Percentiles rank a stretch among this genome's conserved stretches.
These are phyloP conservation scores for Rasamsonia emersonii DNA, from an alignment of 2,329 filamentous ascomycete genomes.

Conservation along the genomic window DNA sequence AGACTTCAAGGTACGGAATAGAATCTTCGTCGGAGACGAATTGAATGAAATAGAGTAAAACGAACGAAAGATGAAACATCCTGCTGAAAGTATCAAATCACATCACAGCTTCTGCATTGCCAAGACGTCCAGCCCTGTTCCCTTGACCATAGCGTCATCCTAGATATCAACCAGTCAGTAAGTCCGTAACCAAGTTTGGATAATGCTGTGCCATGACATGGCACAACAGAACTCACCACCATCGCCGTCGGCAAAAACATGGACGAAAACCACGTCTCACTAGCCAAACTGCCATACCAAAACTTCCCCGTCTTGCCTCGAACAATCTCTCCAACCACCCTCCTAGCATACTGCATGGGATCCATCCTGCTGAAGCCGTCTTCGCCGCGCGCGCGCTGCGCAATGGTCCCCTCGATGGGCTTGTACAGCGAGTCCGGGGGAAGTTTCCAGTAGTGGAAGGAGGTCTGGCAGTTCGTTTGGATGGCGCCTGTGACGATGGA, in stretches of 20 bases:
- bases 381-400: slow-evolving; percentile 6
- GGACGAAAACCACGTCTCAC: neutral
- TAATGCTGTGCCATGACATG: no score
- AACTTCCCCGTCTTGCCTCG: slow-evolving; percentile 8
- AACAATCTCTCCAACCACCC: slow-evolving; percentile 8
- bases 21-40: no score
- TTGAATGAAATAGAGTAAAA: no score
- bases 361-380: slow-evolving; percentile 8
- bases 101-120: no score
- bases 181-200: no score
- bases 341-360: slow-evolving; percentile 6
- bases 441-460: slow-evolving; percentile 12
- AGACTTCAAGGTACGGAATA: no score
- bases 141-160: no score
- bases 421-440: slow-evolving; percentile 14
- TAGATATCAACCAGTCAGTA: no score
- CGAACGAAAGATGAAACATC: no score
- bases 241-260: neutral
- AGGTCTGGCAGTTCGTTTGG: slow-evolving; percentile 10
- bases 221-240: slow-evolving; percentile 3
- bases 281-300: slow-evolving; percentile 9
- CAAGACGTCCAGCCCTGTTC: no score
- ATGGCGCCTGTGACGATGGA: slow-evolving; percentile 14
- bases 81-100: no score
- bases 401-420: slow-evolving; percentile 11